These are phyloP conservation scores for Aspergillus sp. DNA, from an alignment of 2,329 filamentous ascomycete genomes.

Conservation along the genomic window DNA sequence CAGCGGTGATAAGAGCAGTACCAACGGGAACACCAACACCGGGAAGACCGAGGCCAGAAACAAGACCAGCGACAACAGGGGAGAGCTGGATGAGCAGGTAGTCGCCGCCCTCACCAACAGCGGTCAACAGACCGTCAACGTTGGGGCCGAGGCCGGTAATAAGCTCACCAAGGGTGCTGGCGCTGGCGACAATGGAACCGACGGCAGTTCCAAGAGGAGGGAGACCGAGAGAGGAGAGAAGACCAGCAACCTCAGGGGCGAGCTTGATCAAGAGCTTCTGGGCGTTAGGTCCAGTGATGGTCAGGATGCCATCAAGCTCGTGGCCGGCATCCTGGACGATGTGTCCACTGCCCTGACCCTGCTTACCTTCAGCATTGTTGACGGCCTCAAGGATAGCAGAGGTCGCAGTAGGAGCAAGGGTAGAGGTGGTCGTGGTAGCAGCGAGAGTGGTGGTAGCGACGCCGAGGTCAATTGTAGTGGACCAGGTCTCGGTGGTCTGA, in stretches of 20 bases:
- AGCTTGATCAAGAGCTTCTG: constrained; percentile 34
- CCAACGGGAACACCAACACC: constrained; percentile 20
- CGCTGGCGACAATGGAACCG: constrained; percentile 23
- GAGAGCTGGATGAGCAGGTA: constrained; percentile 33
- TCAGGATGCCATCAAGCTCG: constrained; percentile 25
- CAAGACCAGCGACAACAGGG: constrained; percentile 16
- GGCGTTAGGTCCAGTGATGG: constrained; percentile 29
- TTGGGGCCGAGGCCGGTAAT: constrained; percentile 26
- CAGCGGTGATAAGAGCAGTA: constrained; percentile 21
- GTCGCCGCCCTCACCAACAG: constrained; percentile 29
- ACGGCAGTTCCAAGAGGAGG: constrained; percentile 27
- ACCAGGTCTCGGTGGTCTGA: constrained; percentile 11
- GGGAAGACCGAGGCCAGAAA: constrained; percentile 15
- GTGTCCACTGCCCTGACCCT: constrained; percentile 18
- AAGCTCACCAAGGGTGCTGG: constrained; percentile 22
- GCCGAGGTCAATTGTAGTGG: constrained; percentile 14
- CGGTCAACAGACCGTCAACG: constrained; percentile 30
- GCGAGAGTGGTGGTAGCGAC: constrained; percentile 2
- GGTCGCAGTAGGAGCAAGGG: no score
- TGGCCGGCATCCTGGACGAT: constrained; percentile 28
- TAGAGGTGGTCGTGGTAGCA: constrained; percentile 3
- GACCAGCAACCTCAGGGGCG: constrained; percentile 23
- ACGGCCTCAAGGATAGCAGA: neutral
- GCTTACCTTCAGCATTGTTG: constrained; percentile 1
- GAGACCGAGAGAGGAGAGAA: constrained; percentile 29